Percentiles rank a stretch among this genome's conserved stretches.
Evolutionary conservation across 768 basidiomycete species (phyloP).

Genomic region (Royoungia palumana): DNA sequence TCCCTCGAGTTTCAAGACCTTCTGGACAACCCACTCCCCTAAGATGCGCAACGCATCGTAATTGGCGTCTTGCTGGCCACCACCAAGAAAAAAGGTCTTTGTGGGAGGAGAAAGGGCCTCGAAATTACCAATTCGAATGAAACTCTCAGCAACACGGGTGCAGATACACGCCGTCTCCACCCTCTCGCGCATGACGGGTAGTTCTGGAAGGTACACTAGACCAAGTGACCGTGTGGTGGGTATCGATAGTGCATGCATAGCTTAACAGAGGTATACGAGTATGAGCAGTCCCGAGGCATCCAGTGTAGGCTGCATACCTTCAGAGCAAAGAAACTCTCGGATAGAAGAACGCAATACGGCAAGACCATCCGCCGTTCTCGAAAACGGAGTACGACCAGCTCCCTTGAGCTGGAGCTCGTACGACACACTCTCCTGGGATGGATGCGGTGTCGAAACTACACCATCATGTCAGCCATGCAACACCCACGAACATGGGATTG

Average conservation of each 20-base stretch:
- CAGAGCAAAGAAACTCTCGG: slow-evolving; percentile 89
- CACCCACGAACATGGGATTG: not conserved
- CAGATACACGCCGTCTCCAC: slow-evolving; percentile 69
- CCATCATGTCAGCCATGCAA: slow-evolving; percentile 5
- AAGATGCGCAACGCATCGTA: slow-evolving; percentile 72
- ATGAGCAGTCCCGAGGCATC: slow-evolving; percentile 33
- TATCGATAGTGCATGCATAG: slow-evolving; percentile 76
- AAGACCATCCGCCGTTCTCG: slow-evolving; percentile 87
- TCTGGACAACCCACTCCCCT: slow-evolving; percentile 66
- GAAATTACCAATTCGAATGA: slow-evolving; percentile 89
- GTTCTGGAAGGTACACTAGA: slow-evolving; percentile 66
- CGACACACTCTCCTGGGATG: slow-evolving; percentile 46
- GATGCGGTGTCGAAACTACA: slow-evolving; percentile 76
- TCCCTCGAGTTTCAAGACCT: slow-evolving; percentile 50
- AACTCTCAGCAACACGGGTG: slow-evolving; percentile 83
- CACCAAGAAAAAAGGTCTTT: slow-evolving; percentile 63
- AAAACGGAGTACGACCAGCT: slow-evolving; percentile 90
- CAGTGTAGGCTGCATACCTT: slow-evolving; percentile 46
- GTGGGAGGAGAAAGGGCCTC: slow-evolving; percentile 78
- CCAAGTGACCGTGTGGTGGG: slow-evolving; percentile 88
- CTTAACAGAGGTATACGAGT: slow-evolving; percentile 43
- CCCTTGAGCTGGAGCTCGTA: slow-evolving; percentile 96
- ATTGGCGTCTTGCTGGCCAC: slow-evolving; percentile 72
- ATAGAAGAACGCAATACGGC: slow-evolving; percentile 94
- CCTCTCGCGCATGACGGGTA: slow-evolving; percentile 75